Percentiles rank a stretch among this genome's conserved stretches.
phyloP scores from a whole-genome alignment of 139 green algal species.

The Closterium sp. region DNA sequence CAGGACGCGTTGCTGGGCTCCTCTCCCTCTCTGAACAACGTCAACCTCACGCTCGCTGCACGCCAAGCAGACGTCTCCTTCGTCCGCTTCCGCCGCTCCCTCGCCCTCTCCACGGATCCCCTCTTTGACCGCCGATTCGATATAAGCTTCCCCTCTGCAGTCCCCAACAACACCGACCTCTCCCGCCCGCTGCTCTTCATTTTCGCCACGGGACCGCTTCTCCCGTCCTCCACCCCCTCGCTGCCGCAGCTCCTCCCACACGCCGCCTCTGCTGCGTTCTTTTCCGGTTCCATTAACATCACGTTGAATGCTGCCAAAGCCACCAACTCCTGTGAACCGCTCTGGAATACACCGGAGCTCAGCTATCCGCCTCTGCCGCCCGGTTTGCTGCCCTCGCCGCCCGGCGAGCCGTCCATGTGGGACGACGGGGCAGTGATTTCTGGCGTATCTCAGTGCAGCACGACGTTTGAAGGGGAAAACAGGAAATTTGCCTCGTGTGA shows the following conservation, averaged over 20 bases:
- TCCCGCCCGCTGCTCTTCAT: neutral
- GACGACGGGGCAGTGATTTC: neutral
- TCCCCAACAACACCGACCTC: neutral
- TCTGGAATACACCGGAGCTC: neutral
- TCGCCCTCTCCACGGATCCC: neutral
- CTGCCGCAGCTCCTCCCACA: constrained; percentile 9
- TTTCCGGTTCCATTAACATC: constrained; percentile 6
- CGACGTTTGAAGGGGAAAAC: constrained; percentile 18
- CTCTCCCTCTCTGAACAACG: constrained; percentile 11
- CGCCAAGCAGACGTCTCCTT: constrained; percentile 20
- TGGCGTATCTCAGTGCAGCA: constrained; percentile 2
- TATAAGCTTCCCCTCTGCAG: neutral
- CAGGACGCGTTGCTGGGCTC: neutral
- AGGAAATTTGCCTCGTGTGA: neutral
- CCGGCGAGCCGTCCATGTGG: neutral
- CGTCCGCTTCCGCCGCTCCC: neutral
- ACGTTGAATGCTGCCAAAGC: neutral
- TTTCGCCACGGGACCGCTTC: constrained; percentile 10
- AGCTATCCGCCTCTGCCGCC: constrained; percentile 16
- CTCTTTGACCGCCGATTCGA: constrained; percentile 12
- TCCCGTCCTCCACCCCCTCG: neutral
- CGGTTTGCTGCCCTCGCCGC: neutral
- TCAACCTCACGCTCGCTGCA: neutral
- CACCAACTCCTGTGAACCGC: neutral
- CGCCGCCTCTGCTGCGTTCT: neutral